A percentile compares a stretch with the other conserved stretches of the same genome.
Evolutionary conservation across 768 basidiomycete species (phyloP).

Genomic region (Jaapia argillacea): DNA sequence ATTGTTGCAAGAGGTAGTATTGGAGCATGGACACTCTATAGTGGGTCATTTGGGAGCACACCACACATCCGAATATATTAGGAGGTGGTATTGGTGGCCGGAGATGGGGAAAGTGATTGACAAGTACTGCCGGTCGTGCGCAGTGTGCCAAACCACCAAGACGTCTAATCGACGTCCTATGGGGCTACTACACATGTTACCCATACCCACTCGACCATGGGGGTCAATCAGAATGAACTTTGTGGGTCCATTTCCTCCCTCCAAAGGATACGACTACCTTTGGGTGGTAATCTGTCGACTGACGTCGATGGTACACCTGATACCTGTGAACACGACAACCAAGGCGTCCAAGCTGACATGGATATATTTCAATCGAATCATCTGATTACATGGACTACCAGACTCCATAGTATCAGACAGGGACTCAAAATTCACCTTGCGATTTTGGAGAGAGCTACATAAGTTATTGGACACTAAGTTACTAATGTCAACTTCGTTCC

Average conservation of each 20-base stretch:
- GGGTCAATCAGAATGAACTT: conserved; percentile 26
- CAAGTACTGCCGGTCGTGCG: conserved; percentile 9
- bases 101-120: conserved; percentile 7
- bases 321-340: conserved; percentile 1
- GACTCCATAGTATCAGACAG: conserved; percentile 13
- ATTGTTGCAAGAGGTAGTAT: conserved; percentile 7
- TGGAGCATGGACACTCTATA: conserved; percentile 13
- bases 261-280: conserved; percentile 11
- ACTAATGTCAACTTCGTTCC: conserved; percentile 11
- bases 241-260: conserved; percentile 19
- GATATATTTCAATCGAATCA: conserved; percentile 3
- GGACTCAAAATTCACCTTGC: conserved; percentile 18
- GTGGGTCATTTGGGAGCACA: conserved; percentile 21
- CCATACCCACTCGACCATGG: conserved; percentile 18
- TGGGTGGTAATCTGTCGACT: conserved; percentile 5
- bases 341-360: conserved; percentile 8
- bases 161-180: conserved; percentile 3
- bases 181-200: conserved; percentile 18
- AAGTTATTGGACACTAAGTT: conserved; percentile 14
- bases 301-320: conserved; percentile 8
- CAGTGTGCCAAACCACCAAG: conserved; percentile 7
- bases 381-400: conserved; percentile 8
- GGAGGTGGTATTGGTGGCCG: conserved; percentile 21
- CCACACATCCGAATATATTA: conserved; percentile 15
- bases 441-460: conserved; percentile 20